A percentile compares a stretch with the other conserved stretches of the same genome.
Conservation (phyloP, 495 filamentous ascomycete species). For the Apodospora peruviana region DNA sequence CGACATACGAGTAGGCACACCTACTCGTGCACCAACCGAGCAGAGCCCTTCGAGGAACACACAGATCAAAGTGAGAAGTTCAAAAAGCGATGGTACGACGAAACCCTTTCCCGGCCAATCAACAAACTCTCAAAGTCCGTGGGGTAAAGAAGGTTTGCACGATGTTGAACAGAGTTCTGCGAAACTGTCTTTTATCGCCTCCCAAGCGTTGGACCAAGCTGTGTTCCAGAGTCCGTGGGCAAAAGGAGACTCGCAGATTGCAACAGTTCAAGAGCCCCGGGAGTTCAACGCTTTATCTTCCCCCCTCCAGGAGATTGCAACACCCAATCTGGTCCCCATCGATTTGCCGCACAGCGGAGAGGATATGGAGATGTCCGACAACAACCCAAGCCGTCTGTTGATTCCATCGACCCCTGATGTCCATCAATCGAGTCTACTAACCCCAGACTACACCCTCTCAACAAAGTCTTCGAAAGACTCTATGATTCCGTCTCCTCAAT, state of each 20-base stretch:
- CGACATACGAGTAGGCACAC: background rate
- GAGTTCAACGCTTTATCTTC: slow-evolving; percentile 11
- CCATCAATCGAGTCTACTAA: slow-evolving; percentile 20
- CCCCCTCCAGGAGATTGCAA: slow-evolving; percentile 1
- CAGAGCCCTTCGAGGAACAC: slow-evolving; percentile 1
- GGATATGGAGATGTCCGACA: slow-evolving; percentile 4
- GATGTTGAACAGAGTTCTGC: background rate
- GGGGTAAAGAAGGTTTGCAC: background rate
- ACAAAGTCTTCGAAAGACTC: slow-evolving; percentile 26
- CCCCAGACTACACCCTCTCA: slow-evolving; percentile 23
- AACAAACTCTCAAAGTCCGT: slow-evolving; percentile 8
- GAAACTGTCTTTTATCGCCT: background rate
- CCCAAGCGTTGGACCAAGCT: background rate
- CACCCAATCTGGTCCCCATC: background rate
- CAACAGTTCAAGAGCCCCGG: slow-evolving; percentile 1
- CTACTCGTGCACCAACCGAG: background rate
- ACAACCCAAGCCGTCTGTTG: background rate
- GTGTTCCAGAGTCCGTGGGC: slow-evolving; percentile 19
- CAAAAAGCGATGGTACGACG: background rate
- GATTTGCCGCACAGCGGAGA: background rate
- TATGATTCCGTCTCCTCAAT: slow-evolving; percentile 22
- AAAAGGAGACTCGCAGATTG: slow-evolving; percentile 11
- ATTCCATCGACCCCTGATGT: slow-evolving; percentile 22
- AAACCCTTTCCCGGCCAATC: background rate
- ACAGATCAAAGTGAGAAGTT: background rate